Evolutionary conservation across 139 green algal genomes (phyloP).

Genomic region (Coccomyxa sp.): DNA sequence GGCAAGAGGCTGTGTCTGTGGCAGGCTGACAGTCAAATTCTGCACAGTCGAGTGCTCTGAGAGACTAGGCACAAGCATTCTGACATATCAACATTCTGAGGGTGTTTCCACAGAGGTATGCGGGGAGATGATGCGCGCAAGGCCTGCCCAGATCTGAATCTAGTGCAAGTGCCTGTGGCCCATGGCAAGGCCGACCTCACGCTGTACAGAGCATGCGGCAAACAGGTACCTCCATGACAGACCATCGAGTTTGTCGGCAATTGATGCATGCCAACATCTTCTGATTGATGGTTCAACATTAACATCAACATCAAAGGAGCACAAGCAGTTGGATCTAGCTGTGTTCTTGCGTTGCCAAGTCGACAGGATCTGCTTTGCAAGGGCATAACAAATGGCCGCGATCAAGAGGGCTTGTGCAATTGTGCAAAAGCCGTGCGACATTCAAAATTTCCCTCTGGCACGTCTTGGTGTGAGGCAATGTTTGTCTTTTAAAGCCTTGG

Average conservation of each 20-base stretch:
- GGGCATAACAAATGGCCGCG: too few species aligned
- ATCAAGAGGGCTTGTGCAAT: too few species aligned
- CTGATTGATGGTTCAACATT: not conserved
- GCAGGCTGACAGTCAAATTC: too few species aligned
- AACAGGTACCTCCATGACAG: conserved; percentile 4
- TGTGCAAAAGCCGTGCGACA: not conserved
- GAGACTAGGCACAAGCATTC: too few species aligned
- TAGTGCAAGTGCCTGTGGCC: conserved; percentile 73
- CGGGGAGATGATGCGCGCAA: conserved; percentile 52
- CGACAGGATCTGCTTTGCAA: not conserved
- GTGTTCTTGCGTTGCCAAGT: not conserved
- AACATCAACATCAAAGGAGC: too few species aligned
- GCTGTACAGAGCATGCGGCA: conserved; percentile 47
- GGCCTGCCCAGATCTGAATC: conserved; percentile 59
- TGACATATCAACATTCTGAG: not conserved
- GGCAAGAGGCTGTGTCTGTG: too few species aligned
- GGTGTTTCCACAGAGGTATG: conserved; percentile 49
- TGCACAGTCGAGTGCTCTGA: too few species aligned
- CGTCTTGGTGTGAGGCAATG: not conserved
- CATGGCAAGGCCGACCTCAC: conserved; percentile 83
- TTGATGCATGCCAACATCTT: not conserved
- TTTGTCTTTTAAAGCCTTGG: not conserved
- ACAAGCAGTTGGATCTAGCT: not conserved
- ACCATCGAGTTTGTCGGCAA: not conserved
- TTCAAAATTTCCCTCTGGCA: too few species aligned